Base-by-base conservation (phyloP, 208 protist species). In the Trypanosoma mega region DNA sequence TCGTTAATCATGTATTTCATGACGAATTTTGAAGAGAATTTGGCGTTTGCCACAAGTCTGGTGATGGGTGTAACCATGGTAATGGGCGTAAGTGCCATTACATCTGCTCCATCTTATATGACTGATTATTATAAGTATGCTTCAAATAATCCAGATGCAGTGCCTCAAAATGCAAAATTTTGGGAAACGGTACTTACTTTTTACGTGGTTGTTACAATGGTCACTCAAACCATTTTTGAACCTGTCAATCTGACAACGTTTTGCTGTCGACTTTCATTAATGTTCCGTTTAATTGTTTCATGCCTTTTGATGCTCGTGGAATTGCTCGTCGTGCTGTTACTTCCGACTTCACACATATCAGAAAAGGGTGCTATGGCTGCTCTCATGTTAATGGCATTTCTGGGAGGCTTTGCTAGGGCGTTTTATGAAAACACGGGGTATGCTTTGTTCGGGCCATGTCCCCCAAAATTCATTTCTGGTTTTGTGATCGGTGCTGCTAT, bases 351-450 rank as follows among this genome's bases (percentile, higher is more conserved):
- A 20, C 54, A 72, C 29, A 39, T 60, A 21, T 65, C 68, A 26
- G 70, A 82, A 57, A 63, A 33, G 7, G 67, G 56, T 26, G 85
- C 84, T 16, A 90, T 95, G 9, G 71, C 56, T 14, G 74, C 85
- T 21, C 59, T 92, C 23, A 78, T 97, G 56, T 56, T 88, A 31
- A 66, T 80, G 20, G 81, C 81, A 39, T 80, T 82, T 68, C 27
- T 90, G 2, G 72, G 74, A 36, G 87, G 86, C 2, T 61, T 73
- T 3, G 79, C 68, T 29, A 77, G 82, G 21, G 87, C 81, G 20
- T 93, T 92, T 66, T 92, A 90, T 63, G 85, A 96, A 63, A 88
- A 91, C 53, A 92, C 82, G 12, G 80, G 87, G n/a, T 97, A 96
- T 65, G 90, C 88, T 23, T 54, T 97, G 21, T 92, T 92, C 39